phyloP scores from a whole-genome alignment of 208 protist genomes.

The Acanthamoeba triangularis region DNA sequence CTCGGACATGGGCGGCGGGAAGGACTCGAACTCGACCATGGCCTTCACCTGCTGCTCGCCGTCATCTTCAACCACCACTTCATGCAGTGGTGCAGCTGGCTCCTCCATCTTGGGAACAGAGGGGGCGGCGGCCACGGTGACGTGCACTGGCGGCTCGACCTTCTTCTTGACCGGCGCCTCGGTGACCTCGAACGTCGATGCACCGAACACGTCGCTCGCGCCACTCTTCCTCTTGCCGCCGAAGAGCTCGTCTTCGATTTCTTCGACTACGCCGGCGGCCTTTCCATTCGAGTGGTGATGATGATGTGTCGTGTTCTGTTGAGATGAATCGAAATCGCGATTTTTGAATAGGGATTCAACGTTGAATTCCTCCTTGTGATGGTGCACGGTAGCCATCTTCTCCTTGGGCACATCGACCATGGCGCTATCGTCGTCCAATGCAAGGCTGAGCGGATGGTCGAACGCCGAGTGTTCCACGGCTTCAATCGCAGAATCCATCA shows the following conservation, averaged over 20 bases:
- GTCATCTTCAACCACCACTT: background rate
- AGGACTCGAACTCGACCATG: constrained; percentile 5
- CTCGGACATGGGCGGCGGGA: constrained; percentile 40
- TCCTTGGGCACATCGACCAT: background rate
- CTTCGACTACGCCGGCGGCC: too few species aligned
- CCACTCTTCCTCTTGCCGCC: background rate
- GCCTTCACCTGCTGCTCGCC: background rate
- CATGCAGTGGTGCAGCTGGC: background rate
- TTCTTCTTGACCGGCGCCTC: background rate
- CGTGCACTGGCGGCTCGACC: background rate
- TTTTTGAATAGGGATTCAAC: background rate
- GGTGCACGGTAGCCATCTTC: background rate
- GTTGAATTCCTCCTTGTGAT: background rate
- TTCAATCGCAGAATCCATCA: background rate
- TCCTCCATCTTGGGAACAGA: background rate
- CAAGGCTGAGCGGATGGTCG: background rate
- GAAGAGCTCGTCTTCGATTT: background rate
- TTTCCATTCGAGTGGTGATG: background rate
- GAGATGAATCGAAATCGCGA: background rate
- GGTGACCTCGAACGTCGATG: constrained; percentile 4
- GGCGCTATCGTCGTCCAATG: background rate
- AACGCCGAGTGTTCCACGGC: background rate
- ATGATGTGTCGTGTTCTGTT: background rate
- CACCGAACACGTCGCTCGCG: background rate
- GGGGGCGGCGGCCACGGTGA: background rate